phyloP scores from a whole-genome alignment of 2,329 filamentous ascomycete species.

The Elsinoe perseae region DNA sequence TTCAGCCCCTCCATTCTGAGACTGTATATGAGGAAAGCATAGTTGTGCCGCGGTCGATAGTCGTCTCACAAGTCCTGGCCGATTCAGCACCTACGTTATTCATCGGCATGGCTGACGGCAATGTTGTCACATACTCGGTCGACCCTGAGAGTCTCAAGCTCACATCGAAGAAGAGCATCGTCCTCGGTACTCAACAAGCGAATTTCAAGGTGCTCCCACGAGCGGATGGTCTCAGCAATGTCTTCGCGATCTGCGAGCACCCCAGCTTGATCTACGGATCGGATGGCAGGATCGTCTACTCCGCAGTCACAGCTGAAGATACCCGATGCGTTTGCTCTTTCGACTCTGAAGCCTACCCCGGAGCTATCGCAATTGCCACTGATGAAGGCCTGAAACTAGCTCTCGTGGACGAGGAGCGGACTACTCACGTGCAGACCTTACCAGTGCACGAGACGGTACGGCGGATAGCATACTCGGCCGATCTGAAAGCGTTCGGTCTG shows the following conservation, averaged over 20 bases:
- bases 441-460: constrained; percentile 75
- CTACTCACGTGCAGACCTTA: constrained; percentile 79
- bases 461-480: constrained; percentile 74
- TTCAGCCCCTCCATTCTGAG: constrained; percentile 60
- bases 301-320: constrained; percentile 83
- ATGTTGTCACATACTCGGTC: constrained; percentile 75
- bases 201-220: constrained; percentile 71
- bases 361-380: constrained; percentile 73
- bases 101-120: constrained; percentile 85
- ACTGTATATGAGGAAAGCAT: constrained; percentile 54
- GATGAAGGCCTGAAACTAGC: constrained; percentile 69
- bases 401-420: constrained; percentile 71
- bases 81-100: constrained; percentile 68
- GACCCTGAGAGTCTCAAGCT: constrained; percentile 55
- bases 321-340: constrained; percentile 76
- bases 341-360: constrained; percentile 70
- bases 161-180: constrained; percentile 67
- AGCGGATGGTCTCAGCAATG: constrained; percentile 59
- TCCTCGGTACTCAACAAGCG: constrained; percentile 78
- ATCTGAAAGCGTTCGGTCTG: constrained; percentile 73
- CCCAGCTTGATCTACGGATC: constrained; percentile 87
- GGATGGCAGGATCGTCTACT: constrained; percentile 83
- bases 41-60: constrained; percentile 75
- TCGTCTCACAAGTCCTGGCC: constrained; percentile 66
- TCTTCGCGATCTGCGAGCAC: constrained; percentile 91